phyloP scores from a whole-genome alignment of 176 grass and related monocot genomes.

The Hordeum marinum region DNA sequence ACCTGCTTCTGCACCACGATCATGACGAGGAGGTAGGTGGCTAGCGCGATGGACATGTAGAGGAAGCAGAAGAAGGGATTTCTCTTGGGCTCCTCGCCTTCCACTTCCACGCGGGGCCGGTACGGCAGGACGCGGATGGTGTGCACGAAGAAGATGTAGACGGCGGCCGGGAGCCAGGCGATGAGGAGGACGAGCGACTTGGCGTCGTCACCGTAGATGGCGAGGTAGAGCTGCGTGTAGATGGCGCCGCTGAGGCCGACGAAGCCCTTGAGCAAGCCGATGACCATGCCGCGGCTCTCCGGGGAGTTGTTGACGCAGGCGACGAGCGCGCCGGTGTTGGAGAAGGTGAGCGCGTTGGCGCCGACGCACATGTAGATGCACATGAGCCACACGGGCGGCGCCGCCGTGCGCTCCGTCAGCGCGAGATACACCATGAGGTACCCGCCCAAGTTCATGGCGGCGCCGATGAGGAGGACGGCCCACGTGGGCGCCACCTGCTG shows the following conservation, averaged over 20 bases:
- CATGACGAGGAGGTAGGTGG: slow-evolving; percentile 14
- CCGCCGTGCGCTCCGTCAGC: slow-evolving; percentile 1
- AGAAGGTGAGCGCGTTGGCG: slow-evolving; percentile 36
- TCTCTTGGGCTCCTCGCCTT: neutral
- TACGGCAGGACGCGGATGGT: slow-evolving; percentile 40
- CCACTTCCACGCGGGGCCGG: neutral
- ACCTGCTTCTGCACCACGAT: slow-evolving; percentile 9
- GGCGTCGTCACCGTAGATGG: slow-evolving; percentile 46
- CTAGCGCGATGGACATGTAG: slow-evolving; percentile 10
- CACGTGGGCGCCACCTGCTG: slow-evolving; percentile 38
- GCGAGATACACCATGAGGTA: slow-evolving; percentile 42
- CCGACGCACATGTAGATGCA: slow-evolving; percentile 37
- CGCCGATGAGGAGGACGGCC: slow-evolving; percentile 37
- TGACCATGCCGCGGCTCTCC: slow-evolving; percentile 62
- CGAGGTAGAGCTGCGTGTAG: slow-evolving; percentile 78
- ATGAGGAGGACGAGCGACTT: slow-evolving; percentile 44
- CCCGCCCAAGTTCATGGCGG: slow-evolving; percentile 18
- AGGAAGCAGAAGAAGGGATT: slow-evolving; percentile 12
- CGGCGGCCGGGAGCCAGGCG: slow-evolving; percentile 53
- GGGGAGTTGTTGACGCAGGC: slow-evolving; percentile 67
- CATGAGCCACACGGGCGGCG: slow-evolving; percentile 32
- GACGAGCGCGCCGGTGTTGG: slow-evolving; percentile 72
- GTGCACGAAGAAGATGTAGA: slow-evolving; percentile 48
- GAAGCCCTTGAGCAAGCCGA: slow-evolving; percentile 77
- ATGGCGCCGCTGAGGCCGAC: slow-evolving; percentile 82